Evolutionary conservation across 1,284 basidiomycete genomes (phyloP), one percentile per base, ranked within the genome.

Genomic region (Pseudozyma thailandica): DNA sequence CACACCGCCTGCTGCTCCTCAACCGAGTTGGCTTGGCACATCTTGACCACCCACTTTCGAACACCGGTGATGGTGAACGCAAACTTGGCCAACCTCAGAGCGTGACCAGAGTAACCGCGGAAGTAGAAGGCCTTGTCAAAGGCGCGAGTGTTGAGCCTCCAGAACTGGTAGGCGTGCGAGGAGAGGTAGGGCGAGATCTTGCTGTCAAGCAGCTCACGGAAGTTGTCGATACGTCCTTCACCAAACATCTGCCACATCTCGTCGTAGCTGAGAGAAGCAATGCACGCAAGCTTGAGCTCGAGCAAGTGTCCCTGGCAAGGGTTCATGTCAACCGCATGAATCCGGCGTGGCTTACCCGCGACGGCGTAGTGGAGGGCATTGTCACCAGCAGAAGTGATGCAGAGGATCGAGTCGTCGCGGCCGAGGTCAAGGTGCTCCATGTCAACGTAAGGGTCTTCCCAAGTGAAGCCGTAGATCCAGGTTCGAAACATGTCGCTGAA

Each of bases 281-380:
- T 86, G 53, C 63, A 64, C 0, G 91, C 91, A 3, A 92, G 87
- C 83, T 92, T 92, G 48, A 92, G 86, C 82, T 92, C 91, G 23
- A 92, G 85, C 31, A 92, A 85, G 82, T 92, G 90, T 6, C 90
- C 90, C 85, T 92, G 91, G 74, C 86, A 86, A 1, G 86, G 85
- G 79, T 86, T 81, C 88, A 90, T 88, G 80, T 91, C 90, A 43
- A 92, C 90, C 46, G 90, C 90, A 71, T 92, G 90, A 38, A 92
- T 84, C 15, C 84, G 70, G 37, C 75, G 73, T 0, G 90, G 90
- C 49, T 86, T 83, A 6, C 88, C 89, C 1, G 86, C 86, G 46
- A 91, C 88, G 6, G 90, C 90, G 74, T 92, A 92, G 83, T 92
- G 91, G 38, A 92, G 84, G 2, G 90, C 90, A 77, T 92, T 92